Conservation (phyloP, 305 asterid genomes). For the Nicotiana rustica region DNA sequence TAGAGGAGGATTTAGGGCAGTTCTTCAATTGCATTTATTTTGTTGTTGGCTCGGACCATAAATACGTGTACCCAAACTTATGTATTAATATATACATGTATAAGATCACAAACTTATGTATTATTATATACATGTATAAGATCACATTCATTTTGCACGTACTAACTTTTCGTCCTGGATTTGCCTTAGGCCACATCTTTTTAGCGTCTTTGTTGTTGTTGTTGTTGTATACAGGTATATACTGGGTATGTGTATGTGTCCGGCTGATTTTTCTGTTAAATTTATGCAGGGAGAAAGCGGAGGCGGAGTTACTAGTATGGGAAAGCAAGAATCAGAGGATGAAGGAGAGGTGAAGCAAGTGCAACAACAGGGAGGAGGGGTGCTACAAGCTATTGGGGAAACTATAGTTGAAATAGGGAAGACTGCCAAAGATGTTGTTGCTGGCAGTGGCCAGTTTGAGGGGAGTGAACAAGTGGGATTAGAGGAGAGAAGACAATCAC, state of each 20-base stretch:
- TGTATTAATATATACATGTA: too few species aligned
- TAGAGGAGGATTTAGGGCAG: too few species aligned
- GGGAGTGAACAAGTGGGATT: constrained; percentile 25
- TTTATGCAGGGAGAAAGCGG: neutral
- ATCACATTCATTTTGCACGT: too few species aligned
- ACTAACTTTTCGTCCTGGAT: too few species aligned
- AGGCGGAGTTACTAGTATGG: neutral
- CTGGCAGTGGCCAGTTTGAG: constrained; percentile 44
- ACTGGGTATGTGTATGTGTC: neutral
- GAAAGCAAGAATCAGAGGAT: constrained; percentile 14
- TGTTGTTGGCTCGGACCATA: too few species aligned
- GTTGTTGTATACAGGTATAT: too few species aligned
- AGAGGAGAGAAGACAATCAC: neutral
- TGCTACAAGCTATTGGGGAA: constrained; percentile 76
- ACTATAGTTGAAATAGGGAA: constrained; percentile 76
- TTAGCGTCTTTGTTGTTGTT: too few species aligned
- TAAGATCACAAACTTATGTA: too few species aligned
- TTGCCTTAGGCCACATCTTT: too few species aligned
- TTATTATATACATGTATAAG: too few species aligned
- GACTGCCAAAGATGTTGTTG: constrained; percentile 61
- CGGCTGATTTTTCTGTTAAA: neutral
- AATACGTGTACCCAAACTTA: too few species aligned
- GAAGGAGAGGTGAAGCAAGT: neutral
- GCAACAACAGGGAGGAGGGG: constrained; percentile 38
- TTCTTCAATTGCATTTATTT: too few species aligned